Evolutionary conservation across 2,329 filamentous ascomycete species (phyloP), one percentile per base, ranked within the genome.

Genomic region (Talaromyces amestolkiae): DNA sequence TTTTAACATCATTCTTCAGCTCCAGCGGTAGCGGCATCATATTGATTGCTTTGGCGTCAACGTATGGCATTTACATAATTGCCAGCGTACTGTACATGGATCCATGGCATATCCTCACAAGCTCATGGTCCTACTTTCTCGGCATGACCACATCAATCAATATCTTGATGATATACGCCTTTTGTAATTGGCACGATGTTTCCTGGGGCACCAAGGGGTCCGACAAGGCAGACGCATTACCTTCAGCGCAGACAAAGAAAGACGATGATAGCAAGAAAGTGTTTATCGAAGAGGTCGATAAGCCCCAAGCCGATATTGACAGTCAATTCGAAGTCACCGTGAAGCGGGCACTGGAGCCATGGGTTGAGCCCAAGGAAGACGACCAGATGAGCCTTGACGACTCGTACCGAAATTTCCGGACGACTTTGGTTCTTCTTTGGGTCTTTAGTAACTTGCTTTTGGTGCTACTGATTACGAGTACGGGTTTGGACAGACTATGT

Each of bases 161-260:
- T 85, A 95, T 99, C 71, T 89, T 99, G 75, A 98, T 96, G 86
- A 93, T 99, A 63, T 99, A 99, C 81, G 93, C 95, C 67, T 99
- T 97, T 86, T 96, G 93, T 88, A 99, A 99, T 83, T 98, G 94
- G 95, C 95, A 99, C 81, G 95, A 99, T 83, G 95, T 99, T 61
- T 98, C 95, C 15, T 99, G 95, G 95, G 95, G 95, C 86, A 99
- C 95, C 82, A 99, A 99, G 86, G 95, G 95, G 76, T 91, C 95
- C 7, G 95, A 99, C 83, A 97, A 96, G 82, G 89, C 91, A 41
- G 95, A 98, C 76, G 91, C 92, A 37, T 85, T 99, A 22, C 95
- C 95, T 0, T 96, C 95, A 43, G 95, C 92, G 7, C 88, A 91
- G 71, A 91, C 94, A 13, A 89, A 89, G 72, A 97, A 97, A 82